phyloP scores from a whole-genome alignment of 2,329 filamentous ascomycete species.

The Neofusicoccum sp. region DNA sequence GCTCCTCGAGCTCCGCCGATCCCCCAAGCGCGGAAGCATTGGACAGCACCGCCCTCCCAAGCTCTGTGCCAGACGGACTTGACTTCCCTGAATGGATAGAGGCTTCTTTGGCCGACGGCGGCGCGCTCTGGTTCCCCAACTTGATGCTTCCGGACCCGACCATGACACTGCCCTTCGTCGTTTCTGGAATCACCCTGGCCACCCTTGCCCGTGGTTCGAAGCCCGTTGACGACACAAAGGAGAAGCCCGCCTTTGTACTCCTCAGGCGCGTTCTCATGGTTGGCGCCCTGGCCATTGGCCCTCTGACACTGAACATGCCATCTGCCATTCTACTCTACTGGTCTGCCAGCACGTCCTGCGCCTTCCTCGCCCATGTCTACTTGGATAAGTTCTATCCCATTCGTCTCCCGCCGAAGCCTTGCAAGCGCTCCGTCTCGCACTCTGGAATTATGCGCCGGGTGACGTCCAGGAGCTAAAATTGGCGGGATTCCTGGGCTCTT shows the following conservation, averaged over 20 bases:
- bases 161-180: conserved; percentile 51
- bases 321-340: conserved; percentile 48
- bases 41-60: background rate
- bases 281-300: conserved; percentile 36
- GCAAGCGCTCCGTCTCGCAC: background rate
- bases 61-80: background rate
- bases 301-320: conserved; percentile 40
- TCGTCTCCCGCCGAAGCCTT: conserved; percentile 2
- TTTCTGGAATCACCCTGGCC: conserved; percentile 44
- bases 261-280: conserved; percentile 30
- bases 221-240: background rate
- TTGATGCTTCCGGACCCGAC: conserved; percentile 57
- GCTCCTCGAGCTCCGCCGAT: background rate
- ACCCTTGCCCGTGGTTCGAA: conserved; percentile 5
- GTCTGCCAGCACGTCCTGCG: conserved; percentile 37
- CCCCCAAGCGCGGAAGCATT: background rate
- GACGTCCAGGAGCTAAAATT: too few species aligned
- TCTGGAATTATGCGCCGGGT: background rate
- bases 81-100: conserved; percentile 41
- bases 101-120: conserved; percentile 56
- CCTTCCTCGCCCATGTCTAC: conserved; percentile 38
- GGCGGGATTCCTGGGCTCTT: too few species aligned
- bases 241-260: background rate
- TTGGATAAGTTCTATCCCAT: conserved; percentile 26
- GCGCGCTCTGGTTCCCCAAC: conserved; percentile 64